Evolutionary conservation across 768 basidiomycete species (phyloP), one percentile per base, ranked within the genome.

Genomic region (Suillus subaureus): DNA sequence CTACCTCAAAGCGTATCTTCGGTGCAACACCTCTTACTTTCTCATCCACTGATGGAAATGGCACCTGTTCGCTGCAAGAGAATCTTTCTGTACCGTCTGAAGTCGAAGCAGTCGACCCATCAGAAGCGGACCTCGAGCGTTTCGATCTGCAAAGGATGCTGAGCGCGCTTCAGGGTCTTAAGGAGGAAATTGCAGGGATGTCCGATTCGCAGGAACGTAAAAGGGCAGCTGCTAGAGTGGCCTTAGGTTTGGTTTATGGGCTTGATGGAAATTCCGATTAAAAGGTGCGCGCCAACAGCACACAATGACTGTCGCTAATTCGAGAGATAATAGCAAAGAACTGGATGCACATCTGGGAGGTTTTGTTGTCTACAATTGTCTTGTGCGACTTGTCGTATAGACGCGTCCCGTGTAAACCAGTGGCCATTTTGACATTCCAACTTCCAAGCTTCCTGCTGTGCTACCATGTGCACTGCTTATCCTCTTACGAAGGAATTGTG

Each of bases 191-290:
- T 68, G 82, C 87, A 28, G 83, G 79, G 13, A 90, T 93, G 78
- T 77, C 80, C 6, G 82, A 89, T 70, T 85, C 88, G 68, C 81
- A 80, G 28, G 89, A 90, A 76, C 80, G 87, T 68, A 79, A 89
- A 69, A 84, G 79, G 70, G 87, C 90, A 31, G 92, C 92, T 0
- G 92, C 92, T 9, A 79, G 81, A 55, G 89, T 91, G 26, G 90
- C 92, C 28, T 78, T 93, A 0, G 89, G 89, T 1, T 75, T 93
- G 61, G 90, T 89, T 7, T 89, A 91, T 74, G 91, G 90, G 3
- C 76, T 93, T 4, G 65, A 65, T 51, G 49, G 31, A 11, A 26
- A 37, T 21, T 43, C 61, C 4, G 26, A 42, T 37, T 39, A 13
- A 49, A 28, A 31, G 58, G 62, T 58, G 18, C 26, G 58, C 6